Base-by-base conservation (phyloP, 352 stramenopile genomes). In the Phytophthora sp. region DNA sequence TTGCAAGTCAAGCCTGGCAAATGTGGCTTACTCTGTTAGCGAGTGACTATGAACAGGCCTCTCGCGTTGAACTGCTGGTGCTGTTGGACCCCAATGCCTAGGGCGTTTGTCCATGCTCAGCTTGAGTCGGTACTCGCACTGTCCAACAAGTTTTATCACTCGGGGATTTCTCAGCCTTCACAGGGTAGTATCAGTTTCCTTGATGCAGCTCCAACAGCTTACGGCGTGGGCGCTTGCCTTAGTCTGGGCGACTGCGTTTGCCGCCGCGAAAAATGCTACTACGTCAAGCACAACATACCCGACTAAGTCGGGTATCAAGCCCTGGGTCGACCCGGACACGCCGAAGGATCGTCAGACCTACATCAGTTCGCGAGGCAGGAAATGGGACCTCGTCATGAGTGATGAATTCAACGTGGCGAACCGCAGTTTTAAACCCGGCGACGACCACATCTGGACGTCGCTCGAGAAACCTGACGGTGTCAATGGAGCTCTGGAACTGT, bases 401-500 rank as follows among this genome's bases (percentile, higher is more conserved):
- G 82, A 91, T 57, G 75, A 87, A 51, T 87, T 91, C 32, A 91
- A 87, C 63, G 62, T 52, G 11, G 30, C 84, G 0, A 79, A 81
- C 30, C 70, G 70, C 15, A 73, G 51, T 30, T 98, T 98, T 70
- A 45, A 71, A 55, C 88, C 97, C 31, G 95, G 93, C 13, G 58
- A 79, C 11, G 95, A 98, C 74, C 90, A 95, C 17, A 61, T 89
- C 21, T 98, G 93, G 93, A 98, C 90, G 69, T 97, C 69, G 2
- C 32, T 78, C 0, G 70, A 76, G 24, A 78, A 75, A 54, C 60
- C 69, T 1, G 65, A 78, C 44, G 91, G 92, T 63, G 92, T 87
- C 8, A 94, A 95, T 38, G 79, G 77, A 0, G 92, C 91, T 3
- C 73, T 98, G 10, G 89, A 98, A 30, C 92, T 96, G 61, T 98